A percentile compares a stretch with the other conserved stretches of the same genome.
Conservation (phyloP, 345 rosid species). For the Arabidopsis thaliana region TAIR10.1 NC_003070.9:23386501-23387000, state of each 20-base stretch:
- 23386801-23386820: background rate
- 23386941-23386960: background rate
- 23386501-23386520: background rate
- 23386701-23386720: background rate
- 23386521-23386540: background rate
- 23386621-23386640: background rate
- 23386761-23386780: background rate
- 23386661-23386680: background rate
- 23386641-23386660: background rate
- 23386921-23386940: background rate
- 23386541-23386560: rapidly evolving
- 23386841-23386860: background rate
- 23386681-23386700: background rate
- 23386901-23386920: background rate
- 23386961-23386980: conserved; percentile 3
- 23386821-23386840: background rate
- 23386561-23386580: background rate
- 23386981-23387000: background rate
- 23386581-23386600: conserved; percentile 9
- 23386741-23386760: background rate
- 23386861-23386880: background rate
- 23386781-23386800: background rate
- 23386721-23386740: rapidly evolving
- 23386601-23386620: background rate
- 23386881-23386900: conserved; percentile 2